A percentile compares a stretch with the other conserved stretches of the same genome.
Evolutionary conservation across 148 eudicot genomes (phyloP).

Genomic region (Rhododendron williamsianum): DNA sequence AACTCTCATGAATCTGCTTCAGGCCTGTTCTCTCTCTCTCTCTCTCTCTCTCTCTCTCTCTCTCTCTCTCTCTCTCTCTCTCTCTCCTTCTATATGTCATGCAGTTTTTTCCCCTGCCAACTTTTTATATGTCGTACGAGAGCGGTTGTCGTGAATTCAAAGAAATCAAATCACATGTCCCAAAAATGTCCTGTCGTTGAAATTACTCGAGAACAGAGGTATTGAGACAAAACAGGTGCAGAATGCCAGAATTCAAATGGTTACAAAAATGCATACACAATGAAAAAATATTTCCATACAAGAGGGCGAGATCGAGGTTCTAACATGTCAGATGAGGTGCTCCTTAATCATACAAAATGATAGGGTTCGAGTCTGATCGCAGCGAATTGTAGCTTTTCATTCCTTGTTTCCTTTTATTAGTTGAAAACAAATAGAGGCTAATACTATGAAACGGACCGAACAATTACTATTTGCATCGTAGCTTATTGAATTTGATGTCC

Average conservation of each 20-base stretch:
- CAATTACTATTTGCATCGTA: no score
- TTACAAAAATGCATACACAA: neutral
- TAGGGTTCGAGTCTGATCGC: no score
- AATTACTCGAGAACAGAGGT: neutral
- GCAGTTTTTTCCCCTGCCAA: neutral
- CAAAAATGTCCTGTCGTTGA: neutral
- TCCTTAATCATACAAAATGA: neutral
- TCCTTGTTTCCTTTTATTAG: no score
- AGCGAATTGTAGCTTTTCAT: no score
- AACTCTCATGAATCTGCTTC: conserved; percentile 77
- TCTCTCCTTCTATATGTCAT: neutral
- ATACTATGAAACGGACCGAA: no score
- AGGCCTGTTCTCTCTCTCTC: conserved; percentile 29
- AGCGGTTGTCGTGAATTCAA: no score
- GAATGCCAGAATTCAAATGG: neutral
- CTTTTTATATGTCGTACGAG: no score
- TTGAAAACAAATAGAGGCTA: no score
- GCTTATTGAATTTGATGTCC: neutral
- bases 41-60: neutral
- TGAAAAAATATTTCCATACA: no score
- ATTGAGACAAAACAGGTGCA: no score
- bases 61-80: neutral
- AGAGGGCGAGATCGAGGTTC: no score
- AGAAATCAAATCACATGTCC: neutral
- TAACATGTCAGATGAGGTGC: no score